These are phyloP conservation scores for Narthecium ossifragum DNA, from an alignment of 106 monocot species.

Conservation along the genomic window DNA sequence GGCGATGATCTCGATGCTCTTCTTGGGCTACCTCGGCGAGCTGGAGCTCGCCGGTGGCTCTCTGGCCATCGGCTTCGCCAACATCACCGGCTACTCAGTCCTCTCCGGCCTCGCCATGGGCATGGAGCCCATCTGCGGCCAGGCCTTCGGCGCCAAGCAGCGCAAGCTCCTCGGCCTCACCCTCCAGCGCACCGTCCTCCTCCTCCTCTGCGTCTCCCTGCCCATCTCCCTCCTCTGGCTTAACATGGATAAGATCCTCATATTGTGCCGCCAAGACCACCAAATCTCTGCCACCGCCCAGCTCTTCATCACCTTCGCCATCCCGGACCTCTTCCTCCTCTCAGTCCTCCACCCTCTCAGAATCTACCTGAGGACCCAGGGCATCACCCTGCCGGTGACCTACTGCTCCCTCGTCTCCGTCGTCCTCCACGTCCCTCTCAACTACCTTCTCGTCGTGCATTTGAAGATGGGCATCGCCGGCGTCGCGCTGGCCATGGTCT, in stretches of 20 bases:
- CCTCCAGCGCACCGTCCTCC: constrained; percentile 75
- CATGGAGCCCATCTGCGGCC: constrained; percentile 98
- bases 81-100: constrained; percentile 96
- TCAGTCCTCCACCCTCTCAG: constrained; percentile 75
- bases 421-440: constrained; percentile 56
- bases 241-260: constrained; percentile 50
- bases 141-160: constrained; percentile 83
- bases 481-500: constrained; percentile 50
- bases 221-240: constrained; percentile 85
- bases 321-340: constrained; percentile 79
- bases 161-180: constrained; percentile 64
- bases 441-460: constrained; percentile 62
- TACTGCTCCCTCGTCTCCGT: constrained; percentile 60
- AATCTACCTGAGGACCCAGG: constrained; percentile 69
- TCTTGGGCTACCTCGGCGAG: constrained; percentile 79
- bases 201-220: constrained; percentile 64
- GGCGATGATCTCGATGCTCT: constrained; percentile 90
- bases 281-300: constrained; percentile 44
- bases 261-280: constrained; percentile 49
- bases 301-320: constrained; percentile 42
- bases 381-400: constrained; percentile 66
- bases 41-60: constrained; percentile 85
- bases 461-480: constrained; percentile 58
- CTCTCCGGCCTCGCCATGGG: constrained; percentile 91
- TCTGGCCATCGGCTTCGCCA: constrained; percentile 85